Conservation (phyloP, 805 yeast genomes). For the Scheffersomyces coipomensis region DNA sequence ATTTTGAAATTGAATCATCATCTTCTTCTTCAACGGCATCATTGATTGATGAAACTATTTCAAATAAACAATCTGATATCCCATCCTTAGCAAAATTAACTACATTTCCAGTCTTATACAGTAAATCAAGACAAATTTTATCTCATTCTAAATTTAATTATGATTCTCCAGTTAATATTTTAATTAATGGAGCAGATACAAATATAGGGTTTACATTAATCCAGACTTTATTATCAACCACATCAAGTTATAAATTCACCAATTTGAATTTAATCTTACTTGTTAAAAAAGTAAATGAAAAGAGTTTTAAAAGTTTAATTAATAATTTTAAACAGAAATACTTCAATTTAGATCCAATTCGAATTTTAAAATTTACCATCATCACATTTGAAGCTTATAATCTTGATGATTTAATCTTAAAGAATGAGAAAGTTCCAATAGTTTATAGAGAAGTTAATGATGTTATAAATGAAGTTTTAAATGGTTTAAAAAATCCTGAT, state of each 20-base stretch:
- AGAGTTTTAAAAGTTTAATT: conserved; percentile 19
- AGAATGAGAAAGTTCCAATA: conserved; percentile 32
- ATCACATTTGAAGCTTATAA: conserved; percentile 26
- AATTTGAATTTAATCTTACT: conserved; percentile 26
- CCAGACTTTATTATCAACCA: conserved; percentile 20
- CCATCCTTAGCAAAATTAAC: conserved; percentile 33
- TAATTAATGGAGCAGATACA: conserved; percentile 45
- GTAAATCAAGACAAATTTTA: conserved; percentile 37
- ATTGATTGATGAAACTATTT: conserved; percentile 1
- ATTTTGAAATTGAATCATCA: conserved; percentile 14
- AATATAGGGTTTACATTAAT: conserved; percentile 33
- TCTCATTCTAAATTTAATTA: conserved; percentile 17
- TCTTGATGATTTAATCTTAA: conserved; percentile 32
- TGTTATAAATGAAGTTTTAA: conserved; percentile 36
- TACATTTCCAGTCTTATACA: conserved; percentile 31
- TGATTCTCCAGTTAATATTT: conserved; percentile 22
- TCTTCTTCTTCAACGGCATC: conserved; percentile 1
- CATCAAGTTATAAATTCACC: background rate
- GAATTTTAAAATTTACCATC: background rate
- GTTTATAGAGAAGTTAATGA: conserved; percentile 37
- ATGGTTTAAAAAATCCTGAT: conserved; percentile 19
- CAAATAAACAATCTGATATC: conserved; percentile 8
- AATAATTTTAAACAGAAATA: conserved; percentile 13
- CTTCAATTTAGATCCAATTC: conserved; percentile 19
- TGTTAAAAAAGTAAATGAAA: conserved; percentile 19